Percentiles rank a stretch among this genome's conserved stretches.
Evolutionary conservation across 2,329 filamentous ascomycete species (phyloP).

Genomic region (Cordyceps fumosorosea): DNA sequence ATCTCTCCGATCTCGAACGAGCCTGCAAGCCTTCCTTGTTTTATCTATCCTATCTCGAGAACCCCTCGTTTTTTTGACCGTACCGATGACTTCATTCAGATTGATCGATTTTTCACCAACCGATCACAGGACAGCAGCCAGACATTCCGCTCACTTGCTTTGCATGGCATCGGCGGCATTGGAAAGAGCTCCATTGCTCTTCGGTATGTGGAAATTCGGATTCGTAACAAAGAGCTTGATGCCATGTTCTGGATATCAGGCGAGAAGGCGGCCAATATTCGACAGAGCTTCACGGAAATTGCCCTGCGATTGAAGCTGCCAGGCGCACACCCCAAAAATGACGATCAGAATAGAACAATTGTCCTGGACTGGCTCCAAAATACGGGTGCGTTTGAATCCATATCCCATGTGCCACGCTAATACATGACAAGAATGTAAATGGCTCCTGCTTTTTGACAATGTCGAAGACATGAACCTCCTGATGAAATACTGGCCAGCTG

Average conservation of each 20-base stretch:
- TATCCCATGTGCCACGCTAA: neutral
- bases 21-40: neutral
- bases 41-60: neutral
- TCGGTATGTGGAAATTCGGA: conserved; percentile 7
- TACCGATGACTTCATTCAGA: neutral
- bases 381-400: neutral
- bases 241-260: conserved; percentile 12
- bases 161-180: conserved; percentile 14
- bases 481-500: conserved; percentile 10
- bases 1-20: neutral
- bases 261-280: conserved; percentile 7
- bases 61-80: neutral
- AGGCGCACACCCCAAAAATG: neutral
- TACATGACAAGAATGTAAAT: neutral
- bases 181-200: conserved; percentile 15
- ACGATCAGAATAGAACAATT: conserved; percentile 13
- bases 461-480: conserved; percentile 12
- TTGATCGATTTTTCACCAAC: neutral
- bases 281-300: conserved; percentile 16
- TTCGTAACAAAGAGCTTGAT: neutral
- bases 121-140: neutral
- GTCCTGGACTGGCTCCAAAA: conserved; percentile 13
- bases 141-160: conserved; percentile 9
- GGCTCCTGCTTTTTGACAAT: conserved; percentile 15
- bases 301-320: conserved; percentile 12